Conservation (phyloP, 495 filamentous ascomycete genomes). For the Glonium stellatum region DNA sequence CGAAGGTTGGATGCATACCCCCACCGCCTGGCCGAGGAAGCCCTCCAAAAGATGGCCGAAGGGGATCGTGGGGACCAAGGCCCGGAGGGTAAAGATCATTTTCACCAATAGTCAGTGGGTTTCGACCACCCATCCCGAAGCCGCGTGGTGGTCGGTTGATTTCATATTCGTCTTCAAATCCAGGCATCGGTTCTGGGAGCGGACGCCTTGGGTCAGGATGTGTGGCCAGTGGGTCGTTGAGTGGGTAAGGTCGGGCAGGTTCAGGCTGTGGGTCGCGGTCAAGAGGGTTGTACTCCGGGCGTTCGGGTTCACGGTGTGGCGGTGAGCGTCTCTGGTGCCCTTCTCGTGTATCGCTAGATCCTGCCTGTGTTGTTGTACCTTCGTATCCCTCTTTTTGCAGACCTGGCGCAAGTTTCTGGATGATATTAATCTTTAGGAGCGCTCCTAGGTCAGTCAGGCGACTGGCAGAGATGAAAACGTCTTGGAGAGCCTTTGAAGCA, state of each 20-base stretch:
- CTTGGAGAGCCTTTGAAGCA: constrained; percentile 44
- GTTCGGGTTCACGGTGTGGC: constrained; percentile 25
- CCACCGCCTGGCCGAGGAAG: constrained; percentile 46
- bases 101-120: constrained; percentile 63
- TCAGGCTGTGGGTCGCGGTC: constrained; percentile 46
- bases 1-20: constrained; percentile 94
- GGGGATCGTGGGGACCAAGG: constrained; percentile 75
- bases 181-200: constrained; percentile 56
- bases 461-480: constrained; percentile 65
- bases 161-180: constrained; percentile 91
- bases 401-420: constrained; percentile 71
- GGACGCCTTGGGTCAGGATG: constrained; percentile 61
- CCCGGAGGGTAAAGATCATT: constrained; percentile 84
- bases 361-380: constrained; percentile 33
- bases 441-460: constrained; percentile 61
- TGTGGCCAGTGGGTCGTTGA: constrained; percentile 59
- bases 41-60: constrained; percentile 55
- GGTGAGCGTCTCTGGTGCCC: not conserved
- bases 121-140: constrained; percentile 43
- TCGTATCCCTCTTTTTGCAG: constrained; percentile 72
- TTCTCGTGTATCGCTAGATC: not conserved
- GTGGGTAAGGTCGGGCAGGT: constrained; percentile 59
- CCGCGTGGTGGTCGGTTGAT: constrained; percentile 61
- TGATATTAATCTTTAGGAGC: constrained; percentile 65
- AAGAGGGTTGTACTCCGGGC: constrained; percentile 41